Base-by-base conservation (phyloP, 164 flowering plant genomes). In the Platanus orientalis region DNA sequence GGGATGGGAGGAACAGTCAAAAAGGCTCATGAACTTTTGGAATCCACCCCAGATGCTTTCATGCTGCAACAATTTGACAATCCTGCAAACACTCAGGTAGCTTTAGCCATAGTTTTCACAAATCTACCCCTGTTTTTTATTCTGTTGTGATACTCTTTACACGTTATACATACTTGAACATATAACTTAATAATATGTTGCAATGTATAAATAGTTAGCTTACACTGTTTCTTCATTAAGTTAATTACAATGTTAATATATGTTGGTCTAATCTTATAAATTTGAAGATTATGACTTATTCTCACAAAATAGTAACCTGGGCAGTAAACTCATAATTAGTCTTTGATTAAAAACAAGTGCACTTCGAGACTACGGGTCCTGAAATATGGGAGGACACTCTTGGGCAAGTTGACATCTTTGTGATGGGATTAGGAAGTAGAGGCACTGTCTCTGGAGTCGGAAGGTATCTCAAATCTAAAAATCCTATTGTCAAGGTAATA, bases 351-450 rank as follows among this genome's bases (percentile, higher is more conserved):
- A 63, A 66, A 73, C 74, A 94, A 97, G 82, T 81, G 34, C 99
- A 95, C 72, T 95, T 86, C 75, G 96, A 95, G 70, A 95, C 97
- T 0, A 95, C 97, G 0, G 99, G 99, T 20, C 99, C 97, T 49
- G 97, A 95, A 67, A 89, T 92, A 70, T 95, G 99, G 97, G 89
- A 92, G 64, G 99, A 88, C 52, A 89, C 97, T 0, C 69, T 75
- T 54, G 99, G 97, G 39, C 73, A 88, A 65, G 94, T 95, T 62
- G 97, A 95, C 70, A 92, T 95, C 20, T 95, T 95, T 70, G 78
- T 95, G 7, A 92, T 92, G 97, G 99, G 97, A 69, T 88, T 95
- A 19, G 96, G 99, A 48, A 95, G 97, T 67, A 97, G 97, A 49
- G 99, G 99, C 32, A 92, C 99, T 4, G 96, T 95, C 28, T 73